These are phyloP conservation scores for Cryptosporidium muris DNA, from an alignment of 169 alveolate genomes.

Conservation along the genomic window DNA sequence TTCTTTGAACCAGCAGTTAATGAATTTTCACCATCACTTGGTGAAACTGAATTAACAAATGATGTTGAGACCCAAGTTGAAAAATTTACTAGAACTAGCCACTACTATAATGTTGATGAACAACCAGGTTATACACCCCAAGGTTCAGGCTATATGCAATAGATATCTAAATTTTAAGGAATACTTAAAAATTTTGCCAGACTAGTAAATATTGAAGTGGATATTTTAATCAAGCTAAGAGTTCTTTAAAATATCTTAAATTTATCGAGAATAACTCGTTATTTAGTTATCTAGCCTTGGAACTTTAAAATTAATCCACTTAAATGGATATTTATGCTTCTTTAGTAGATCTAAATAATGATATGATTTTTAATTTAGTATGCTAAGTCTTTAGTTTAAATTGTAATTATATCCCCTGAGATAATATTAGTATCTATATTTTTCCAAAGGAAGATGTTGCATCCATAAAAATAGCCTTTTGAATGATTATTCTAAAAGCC, in stretches of 20 bases:
- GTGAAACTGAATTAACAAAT: slow-evolving; percentile 90
- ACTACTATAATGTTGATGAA: slow-evolving; percentile 72
- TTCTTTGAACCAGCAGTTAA: slow-evolving; percentile 91
- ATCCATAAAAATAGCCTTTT: slow-evolving; percentile 49
- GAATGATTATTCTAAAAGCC: slow-evolving; percentile 70
- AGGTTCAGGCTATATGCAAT: slow-evolving; percentile 51
- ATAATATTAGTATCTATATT: background rate
- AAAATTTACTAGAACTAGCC: slow-evolving; percentile 84
- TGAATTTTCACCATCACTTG: slow-evolving; percentile 90
- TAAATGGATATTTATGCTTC: too few species aligned
- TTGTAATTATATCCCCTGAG: background rate
- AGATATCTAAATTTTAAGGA: background rate
- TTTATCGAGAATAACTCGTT: too few species aligned
- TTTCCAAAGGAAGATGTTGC: slow-evolving; percentile 57
- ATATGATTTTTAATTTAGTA: background rate
- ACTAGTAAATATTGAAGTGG: too few species aligned
- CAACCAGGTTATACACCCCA: slow-evolving; percentile 42
- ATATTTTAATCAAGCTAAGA: too few species aligned
- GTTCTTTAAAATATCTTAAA: too few species aligned
- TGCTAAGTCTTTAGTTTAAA: background rate
- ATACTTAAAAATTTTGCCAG: too few species aligned
- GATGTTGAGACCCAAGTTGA: slow-evolving; percentile 93
- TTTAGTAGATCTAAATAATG: too few species aligned
- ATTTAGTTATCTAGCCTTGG: too few species aligned
- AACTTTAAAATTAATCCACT: too few species aligned